A percentile compares a stretch with the other conserved stretches of the same genome.
phyloP scores from a whole-genome alignment of 1,284 basidiomycete species.

The Malassezia furfur region DNA sequence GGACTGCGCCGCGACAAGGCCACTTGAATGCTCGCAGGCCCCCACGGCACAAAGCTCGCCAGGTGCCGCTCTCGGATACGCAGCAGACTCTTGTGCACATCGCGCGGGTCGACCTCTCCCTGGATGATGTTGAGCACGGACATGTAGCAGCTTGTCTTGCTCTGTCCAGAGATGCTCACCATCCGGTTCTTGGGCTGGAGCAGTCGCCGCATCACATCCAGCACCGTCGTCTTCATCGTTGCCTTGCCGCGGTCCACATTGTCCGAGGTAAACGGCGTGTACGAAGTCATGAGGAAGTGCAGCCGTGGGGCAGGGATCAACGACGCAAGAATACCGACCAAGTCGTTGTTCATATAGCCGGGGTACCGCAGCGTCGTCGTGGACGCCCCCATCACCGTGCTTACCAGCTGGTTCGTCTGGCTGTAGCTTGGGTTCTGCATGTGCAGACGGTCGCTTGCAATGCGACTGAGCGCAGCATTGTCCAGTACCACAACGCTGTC shows the following conservation, averaged over 20 bases:
- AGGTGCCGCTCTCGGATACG: conserved; percentile 92
- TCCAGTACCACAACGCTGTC: conserved; percentile 96
- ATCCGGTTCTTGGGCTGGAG: conserved; percentile 97
- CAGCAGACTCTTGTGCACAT: conserved; percentile 93
- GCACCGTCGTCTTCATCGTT: conserved; percentile 52
- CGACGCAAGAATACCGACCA: conserved; percentile 82
- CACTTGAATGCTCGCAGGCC: conserved; percentile 94
- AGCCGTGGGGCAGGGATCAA: conserved; percentile 97
- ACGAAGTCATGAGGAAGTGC: conserved; percentile 99
- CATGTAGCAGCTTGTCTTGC: conserved; percentile 59
- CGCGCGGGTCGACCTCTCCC: conserved; percentile 90
- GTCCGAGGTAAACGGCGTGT: conserved; percentile 95
- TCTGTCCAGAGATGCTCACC: conserved; percentile 66
- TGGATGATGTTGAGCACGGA: conserved; percentile 98
- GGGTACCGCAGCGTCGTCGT: conserved; percentile 96
- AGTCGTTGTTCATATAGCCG: conserved; percentile 99
- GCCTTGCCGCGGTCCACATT: conserved; percentile 46
- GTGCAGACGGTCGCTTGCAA: conserved; percentile 82
- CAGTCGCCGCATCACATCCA: conserved; percentile 96
- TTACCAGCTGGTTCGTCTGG: conserved; percentile 46
- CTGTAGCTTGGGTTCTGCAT: conserved; percentile 85
- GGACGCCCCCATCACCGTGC: conserved; percentile 60
- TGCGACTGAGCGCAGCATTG: conserved; percentile 83
- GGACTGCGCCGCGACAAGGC: conserved; percentile 85
- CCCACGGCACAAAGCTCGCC: conserved; percentile 98